Percentiles rank a stretch among this genome's conserved stretches.
These are phyloP conservation scores for Protoeuglena noctilucae DNA, from an alignment of 139 green algal species.

Conservation along the genomic window DNA sequence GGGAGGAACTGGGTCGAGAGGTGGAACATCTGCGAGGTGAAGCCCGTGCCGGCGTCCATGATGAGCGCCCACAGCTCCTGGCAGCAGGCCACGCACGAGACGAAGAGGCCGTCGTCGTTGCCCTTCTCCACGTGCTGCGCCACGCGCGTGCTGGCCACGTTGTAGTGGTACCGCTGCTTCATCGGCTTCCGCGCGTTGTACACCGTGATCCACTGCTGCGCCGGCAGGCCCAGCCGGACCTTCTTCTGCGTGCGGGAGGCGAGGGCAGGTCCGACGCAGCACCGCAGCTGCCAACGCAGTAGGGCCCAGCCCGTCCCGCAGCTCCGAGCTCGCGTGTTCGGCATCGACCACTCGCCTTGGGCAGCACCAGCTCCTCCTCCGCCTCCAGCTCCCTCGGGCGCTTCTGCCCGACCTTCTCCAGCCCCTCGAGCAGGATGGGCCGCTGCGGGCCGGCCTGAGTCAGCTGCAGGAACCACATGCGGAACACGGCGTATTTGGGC, in stretches of 20 bases:
- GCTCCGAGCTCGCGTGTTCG: too few species aligned
- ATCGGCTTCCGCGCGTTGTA: conserved; percentile 14
- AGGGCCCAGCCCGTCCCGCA: too few species aligned
- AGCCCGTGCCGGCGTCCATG: conserved; percentile 13
- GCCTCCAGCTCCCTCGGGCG: conserved; percentile 34
- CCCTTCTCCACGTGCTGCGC: conserved; percentile 8
- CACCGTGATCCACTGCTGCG: conserved; percentile 86
- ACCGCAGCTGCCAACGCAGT: too few species aligned
- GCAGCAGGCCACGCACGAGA: conserved; percentile 9
- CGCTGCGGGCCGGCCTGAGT: too few species aligned
- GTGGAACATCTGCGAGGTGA: conserved; percentile 11
- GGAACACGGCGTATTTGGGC: conserved; percentile 5
- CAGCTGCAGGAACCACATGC: conserved; percentile 1
- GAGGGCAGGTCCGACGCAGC: too few species aligned
- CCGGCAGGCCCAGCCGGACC: conserved; percentile 81
- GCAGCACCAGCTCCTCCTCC: background rate
- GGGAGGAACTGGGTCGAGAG: conserved; percentile 27
- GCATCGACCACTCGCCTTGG: too few species aligned
- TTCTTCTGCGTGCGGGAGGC: conserved; percentile 15
- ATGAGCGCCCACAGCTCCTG: conserved; percentile 13
- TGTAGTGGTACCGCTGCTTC: conserved; percentile 18
- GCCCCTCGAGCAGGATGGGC: background rate
- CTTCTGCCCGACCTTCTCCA: conserved; percentile 83
- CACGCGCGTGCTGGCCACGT: conserved; percentile 9
- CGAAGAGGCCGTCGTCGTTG: conserved; percentile 9